These are phyloP conservation scores for Termitomyces sp. DNA, from an alignment of 768 basidiomycete species.

Conservation along the genomic window DNA sequence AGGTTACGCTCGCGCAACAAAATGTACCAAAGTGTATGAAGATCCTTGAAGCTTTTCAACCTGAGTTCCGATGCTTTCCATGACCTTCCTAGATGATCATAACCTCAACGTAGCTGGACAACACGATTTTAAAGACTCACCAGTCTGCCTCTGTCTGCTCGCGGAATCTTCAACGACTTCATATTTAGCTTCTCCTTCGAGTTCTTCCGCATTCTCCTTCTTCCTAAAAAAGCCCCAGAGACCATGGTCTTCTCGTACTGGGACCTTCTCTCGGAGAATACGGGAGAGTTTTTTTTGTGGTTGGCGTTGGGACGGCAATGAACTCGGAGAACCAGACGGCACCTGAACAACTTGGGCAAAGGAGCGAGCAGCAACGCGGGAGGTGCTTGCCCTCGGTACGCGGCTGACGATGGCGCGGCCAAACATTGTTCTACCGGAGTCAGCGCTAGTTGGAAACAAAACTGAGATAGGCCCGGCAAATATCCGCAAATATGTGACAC, in stretches of 20 bases:
- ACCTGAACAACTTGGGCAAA: slow-evolving; percentile 20
- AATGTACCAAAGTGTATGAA: slow-evolving; percentile 95
- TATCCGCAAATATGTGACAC: slow-evolving; percentile 2
- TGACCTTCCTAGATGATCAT: slow-evolving; percentile 59
- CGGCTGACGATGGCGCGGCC: slow-evolving; percentile 8
- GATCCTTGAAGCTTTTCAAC: slow-evolving; percentile 85
- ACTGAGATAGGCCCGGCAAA: slow-evolving; percentile 2
- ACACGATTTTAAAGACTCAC: neutral
- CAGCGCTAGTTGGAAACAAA: neutral
- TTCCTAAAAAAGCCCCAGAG: slow-evolving; percentile 73
- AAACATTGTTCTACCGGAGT: slow-evolving; percentile 6
- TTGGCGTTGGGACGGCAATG: slow-evolving; percentile 1
- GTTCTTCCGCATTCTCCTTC: slow-evolving; percentile 35
- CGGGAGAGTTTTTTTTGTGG: slow-evolving; percentile 3
- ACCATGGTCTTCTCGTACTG: slow-evolving; percentile 58
- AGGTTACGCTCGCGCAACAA: slow-evolving; percentile 85
- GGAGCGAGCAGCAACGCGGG: slow-evolving; percentile 16
- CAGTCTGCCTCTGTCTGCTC: slow-evolving; percentile 22
- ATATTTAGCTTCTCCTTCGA: slow-evolving; percentile 42
- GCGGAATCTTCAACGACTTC: slow-evolving; percentile 40
- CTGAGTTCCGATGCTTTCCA: slow-evolving; percentile 88
- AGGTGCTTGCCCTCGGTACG: neutral
- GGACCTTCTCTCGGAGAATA: slow-evolving; percentile 20
- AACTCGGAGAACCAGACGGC: slow-evolving; percentile 4
- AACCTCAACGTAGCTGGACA: neutral